Percentiles rank a stretch among this genome's conserved stretches.
These are phyloP conservation scores for Plasmodium chabaudi DNA, from an alignment of 169 alveolate genomes.

Conservation along the genomic window DNA sequence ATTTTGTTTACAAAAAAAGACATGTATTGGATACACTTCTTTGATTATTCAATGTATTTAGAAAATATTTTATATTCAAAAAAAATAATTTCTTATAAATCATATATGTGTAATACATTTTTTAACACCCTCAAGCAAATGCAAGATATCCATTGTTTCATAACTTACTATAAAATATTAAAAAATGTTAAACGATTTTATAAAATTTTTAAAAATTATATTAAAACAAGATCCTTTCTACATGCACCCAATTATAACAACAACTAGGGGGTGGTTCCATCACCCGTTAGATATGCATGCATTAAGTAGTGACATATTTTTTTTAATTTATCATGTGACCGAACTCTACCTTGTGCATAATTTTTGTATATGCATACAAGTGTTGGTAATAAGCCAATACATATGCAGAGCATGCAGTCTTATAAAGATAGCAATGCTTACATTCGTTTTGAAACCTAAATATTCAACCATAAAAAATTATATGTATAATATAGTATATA, in stretches of 20 bases:
- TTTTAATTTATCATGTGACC: too few species aligned
- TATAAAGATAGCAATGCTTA: too few species aligned
- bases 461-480: too few species aligned
- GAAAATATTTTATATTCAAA: slow-evolving; percentile 15
- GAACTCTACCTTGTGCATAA: too few species aligned
- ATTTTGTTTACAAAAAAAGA: slow-evolving; percentile 29
- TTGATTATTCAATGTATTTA: slow-evolving; percentile 50
- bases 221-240: slow-evolving; percentile 1
- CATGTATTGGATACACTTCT: slow-evolving; percentile 39
- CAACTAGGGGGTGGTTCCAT: too few species aligned
- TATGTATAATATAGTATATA: too few species aligned
- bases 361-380: too few species aligned
- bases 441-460: too few species aligned
- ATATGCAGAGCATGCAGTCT: too few species aligned
- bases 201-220: slow-evolving; percentile 26
- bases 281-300: too few species aligned
- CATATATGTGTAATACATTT: slow-evolving; percentile 20
- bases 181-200: background rate
- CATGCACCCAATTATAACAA: background rate
- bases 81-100: background rate
- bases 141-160: slow-evolving; percentile 1
- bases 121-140: slow-evolving; percentile 9
- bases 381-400: too few species aligned
- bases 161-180: slow-evolving; percentile 16
- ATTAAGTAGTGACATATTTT: too few species aligned